phyloP scores from a whole-genome alignment of 371 early-diverging fungal genomes.

The Actinomucor elegans region DNA sequence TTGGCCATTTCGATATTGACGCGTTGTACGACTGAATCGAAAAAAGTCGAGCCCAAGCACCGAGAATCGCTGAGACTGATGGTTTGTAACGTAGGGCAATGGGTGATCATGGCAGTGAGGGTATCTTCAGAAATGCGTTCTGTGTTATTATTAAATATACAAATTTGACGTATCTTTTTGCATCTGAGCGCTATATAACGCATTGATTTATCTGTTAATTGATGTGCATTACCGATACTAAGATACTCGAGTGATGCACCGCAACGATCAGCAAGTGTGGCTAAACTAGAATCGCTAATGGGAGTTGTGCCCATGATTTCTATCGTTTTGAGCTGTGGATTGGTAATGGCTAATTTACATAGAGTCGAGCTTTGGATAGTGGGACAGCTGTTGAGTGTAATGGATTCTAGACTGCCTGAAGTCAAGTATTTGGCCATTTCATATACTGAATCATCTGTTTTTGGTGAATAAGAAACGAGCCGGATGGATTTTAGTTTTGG shows the following conservation, averaged over 20 bases:
- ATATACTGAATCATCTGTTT: conserved; percentile 47
- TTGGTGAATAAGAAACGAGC: conserved; percentile 44
- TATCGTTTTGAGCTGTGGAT: conserved; percentile 37
- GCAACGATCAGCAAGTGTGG: conserved; percentile 38
- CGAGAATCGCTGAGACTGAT: conserved; percentile 49
- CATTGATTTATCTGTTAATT: conserved; percentile 39
- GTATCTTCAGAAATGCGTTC: conserved; percentile 35
- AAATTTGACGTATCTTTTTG: conserved; percentile 27
- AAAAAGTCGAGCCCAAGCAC: conserved; percentile 31
- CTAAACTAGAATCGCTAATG: conserved; percentile 38
- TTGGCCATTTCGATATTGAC: conserved; percentile 30
- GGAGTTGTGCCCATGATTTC: conserved; percentile 46
- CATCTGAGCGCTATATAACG: conserved; percentile 32
- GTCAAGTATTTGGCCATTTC: conserved; percentile 50
- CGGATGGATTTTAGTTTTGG: conserved; percentile 34
- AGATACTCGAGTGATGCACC: conserved; percentile 33
- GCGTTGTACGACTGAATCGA: conserved; percentile 31
- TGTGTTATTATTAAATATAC: conserved; percentile 42
- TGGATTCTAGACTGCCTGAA: conserved; percentile 30
- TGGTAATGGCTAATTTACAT: conserved; percentile 44
- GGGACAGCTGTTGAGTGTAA: conserved; percentile 33
- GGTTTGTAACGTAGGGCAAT: conserved; percentile 27
- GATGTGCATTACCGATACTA: conserved; percentile 41
- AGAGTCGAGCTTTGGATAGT: conserved; percentile 46
- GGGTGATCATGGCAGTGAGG: conserved; percentile 31